phyloP scores from a whole-genome alignment of 257 asterid genomes.

The Knoxia roxburghii region DNA sequence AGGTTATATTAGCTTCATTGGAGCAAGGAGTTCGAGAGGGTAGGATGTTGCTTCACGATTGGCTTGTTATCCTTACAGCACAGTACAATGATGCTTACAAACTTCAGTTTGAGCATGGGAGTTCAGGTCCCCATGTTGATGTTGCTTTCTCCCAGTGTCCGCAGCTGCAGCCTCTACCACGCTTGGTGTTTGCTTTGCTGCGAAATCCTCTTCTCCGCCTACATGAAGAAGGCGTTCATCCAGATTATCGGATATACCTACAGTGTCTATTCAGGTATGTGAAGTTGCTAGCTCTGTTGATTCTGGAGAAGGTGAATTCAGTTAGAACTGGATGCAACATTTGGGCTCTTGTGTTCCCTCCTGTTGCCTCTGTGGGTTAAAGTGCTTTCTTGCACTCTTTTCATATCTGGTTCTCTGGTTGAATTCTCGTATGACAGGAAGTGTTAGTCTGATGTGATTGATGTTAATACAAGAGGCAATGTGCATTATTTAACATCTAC shows the following conservation, averaged over 20 bases:
- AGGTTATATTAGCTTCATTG: slow-evolving; percentile 88
- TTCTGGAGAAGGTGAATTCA: not conserved
- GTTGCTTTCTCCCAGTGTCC: slow-evolving; percentile 93
- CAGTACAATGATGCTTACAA: slow-evolving; percentile 83
- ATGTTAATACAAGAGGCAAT: not conserved
- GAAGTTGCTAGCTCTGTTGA: not conserved
- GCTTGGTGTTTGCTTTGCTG: slow-evolving; percentile 88
- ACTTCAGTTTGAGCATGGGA: slow-evolving; percentile 59
- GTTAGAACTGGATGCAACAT: not conserved
- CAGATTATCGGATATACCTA: slow-evolving; percentile 89
- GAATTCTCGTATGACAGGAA: not conserved
- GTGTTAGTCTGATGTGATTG: not conserved
- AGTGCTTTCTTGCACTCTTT: not conserved
- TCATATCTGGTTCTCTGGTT: not conserved
- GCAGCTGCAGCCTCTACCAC: slow-evolving; percentile 84
- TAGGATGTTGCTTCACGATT: slow-evolving; percentile 83
- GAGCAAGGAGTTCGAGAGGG: slow-evolving; percentile 97
- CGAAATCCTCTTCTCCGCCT: slow-evolving; percentile 93
- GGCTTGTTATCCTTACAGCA: slow-evolving; percentile 95
- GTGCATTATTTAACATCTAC: not conserved
- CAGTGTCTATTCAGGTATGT: slow-evolving; percentile 95
- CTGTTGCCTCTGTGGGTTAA: not conserved
- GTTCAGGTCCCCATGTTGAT: slow-evolving; percentile 50
- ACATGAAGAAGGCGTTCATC: slow-evolving; percentile 99
- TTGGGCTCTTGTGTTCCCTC: not conserved